Conservation (phyloP, 192 early-diverging fungal genomes). For the Coemansia sp. region DNA sequence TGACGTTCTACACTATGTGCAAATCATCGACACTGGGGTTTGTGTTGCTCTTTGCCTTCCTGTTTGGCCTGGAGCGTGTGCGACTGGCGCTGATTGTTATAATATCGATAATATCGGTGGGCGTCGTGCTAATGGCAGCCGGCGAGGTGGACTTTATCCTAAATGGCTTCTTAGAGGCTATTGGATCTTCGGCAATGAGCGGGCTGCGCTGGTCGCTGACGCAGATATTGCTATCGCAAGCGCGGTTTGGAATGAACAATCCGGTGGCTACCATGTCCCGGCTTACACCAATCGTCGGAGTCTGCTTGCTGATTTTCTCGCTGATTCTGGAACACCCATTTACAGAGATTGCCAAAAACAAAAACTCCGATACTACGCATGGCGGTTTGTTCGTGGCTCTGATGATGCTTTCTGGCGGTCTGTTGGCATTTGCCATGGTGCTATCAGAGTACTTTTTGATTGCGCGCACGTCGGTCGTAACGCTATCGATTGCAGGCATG, state of each 20-base stretch:
- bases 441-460: conserved; percentile 84
- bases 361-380: conserved; percentile 24
- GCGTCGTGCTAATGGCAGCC: conserved; percentile 85
- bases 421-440: conserved; percentile 86
- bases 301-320: conserved; percentile 65
- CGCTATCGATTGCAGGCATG: conserved; percentile 87
- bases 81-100: conserved; percentile 68
- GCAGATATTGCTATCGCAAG: conserved; percentile 75
- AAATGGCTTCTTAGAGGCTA: conserved; percentile 74
- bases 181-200: conserved; percentile 74
- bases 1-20: conserved; percentile 92
- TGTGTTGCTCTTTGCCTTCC: conserved; percentile 87
- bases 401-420: conserved; percentile 72
- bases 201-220: conserved; percentile 93
- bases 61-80: conserved; percentile 81
- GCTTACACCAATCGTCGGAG: conserved; percentile 76
- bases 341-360: conserved; percentile 31
- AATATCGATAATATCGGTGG: conserved; percentile 76
- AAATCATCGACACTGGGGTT: conserved; percentile 74
- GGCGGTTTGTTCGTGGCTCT: conserved; percentile 16
- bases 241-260: conserved; percentile 79
- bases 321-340: conserved; percentile 63
- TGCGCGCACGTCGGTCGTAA: conserved; percentile 77
- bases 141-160: conserved; percentile 79
- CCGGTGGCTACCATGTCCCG: conserved; percentile 84